Evolutionary conservation across 306 rosid genomes (phyloP), one percentile per base, ranked within the genome.

Genomic region (Vicia faba): DNA sequence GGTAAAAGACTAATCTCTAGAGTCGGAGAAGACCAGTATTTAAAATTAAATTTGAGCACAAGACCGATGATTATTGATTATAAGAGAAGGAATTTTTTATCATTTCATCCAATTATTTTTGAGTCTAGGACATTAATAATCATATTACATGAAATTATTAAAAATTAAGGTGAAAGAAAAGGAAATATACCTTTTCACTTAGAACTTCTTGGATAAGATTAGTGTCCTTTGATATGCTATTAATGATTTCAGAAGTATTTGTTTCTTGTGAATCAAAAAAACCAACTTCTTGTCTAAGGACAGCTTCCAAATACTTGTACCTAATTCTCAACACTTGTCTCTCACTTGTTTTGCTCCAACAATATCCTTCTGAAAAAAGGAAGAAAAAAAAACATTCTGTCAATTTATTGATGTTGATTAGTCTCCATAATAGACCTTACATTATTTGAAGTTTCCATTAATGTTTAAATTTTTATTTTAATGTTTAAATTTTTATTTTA

Each of bases 321-420:
- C 97, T 89, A 78, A 93, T 88, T 77, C 79, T 86, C 75, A 88
- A 66, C 36, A 89, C 91, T 40, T 84, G 98, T 41, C 98, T 85
- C 82, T 93, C 98, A 10, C 96, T 90, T 16, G 97, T 93, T 86
- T 89, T 93, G 76, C 98, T 89, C 98, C 98, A 93, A 56, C 98
- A 93, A 46, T 84, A 89, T 3, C 98, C 98, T 75, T 93, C 98
- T 93, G 85, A 82, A 50, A 55, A 33, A 31, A 5, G 0, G n/a
- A n/a, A n/a, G n/a, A n/a, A 1, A 6, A 31, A 31, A 31, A 59
- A 40, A n/a, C 38, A 54, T 53, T 54, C 35, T 25, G 26, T 25
- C 20, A 61, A 11, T 59, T 14, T 59, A 72, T 64, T 44, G 23
- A 14, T 56, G 5, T 19, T 46, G 13, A 70, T 76, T 28, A 73